Conservation (phyloP, 2,329 filamentous ascomycete genomes). For the Akanthomyces lecanii region DNA sequence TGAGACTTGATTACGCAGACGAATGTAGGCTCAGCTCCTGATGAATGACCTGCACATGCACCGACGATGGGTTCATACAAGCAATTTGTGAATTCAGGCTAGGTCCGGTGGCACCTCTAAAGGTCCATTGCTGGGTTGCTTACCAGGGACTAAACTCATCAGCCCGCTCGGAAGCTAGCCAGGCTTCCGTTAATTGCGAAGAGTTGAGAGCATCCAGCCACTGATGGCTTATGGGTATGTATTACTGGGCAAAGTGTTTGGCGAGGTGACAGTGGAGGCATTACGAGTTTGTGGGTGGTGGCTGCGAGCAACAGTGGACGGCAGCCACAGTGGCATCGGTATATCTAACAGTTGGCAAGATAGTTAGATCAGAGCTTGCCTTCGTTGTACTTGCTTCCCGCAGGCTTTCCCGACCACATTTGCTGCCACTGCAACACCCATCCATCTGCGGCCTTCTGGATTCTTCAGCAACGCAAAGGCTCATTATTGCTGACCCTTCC, state of each 20-base stretch:
- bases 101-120: background rate
- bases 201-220: no score
- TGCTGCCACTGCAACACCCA: background rate
- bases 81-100: background rate
- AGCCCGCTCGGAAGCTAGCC: background rate
- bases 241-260: background rate
- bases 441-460: background rate
- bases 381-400: no score
- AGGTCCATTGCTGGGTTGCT: background rate
- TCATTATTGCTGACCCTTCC: slow-evolving; percentile 3
- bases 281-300: background rate
- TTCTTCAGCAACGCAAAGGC: background rate
- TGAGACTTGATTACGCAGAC: no score
- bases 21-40: background rate
- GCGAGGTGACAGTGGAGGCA: background rate
- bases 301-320: background rate
- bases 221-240: no score
- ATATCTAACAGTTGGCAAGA: background rate
- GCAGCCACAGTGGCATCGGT: background rate
- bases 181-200: no score
- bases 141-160: background rate
- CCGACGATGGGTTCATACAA: no score
- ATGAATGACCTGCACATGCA: background rate
- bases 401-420: background rate
- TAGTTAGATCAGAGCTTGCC: no score